Evolutionary conservation across 495 filamentous ascomycete species (phyloP), one percentile per base, ranked within the genome.

Genomic region (Ascobolus immersus): DNA sequence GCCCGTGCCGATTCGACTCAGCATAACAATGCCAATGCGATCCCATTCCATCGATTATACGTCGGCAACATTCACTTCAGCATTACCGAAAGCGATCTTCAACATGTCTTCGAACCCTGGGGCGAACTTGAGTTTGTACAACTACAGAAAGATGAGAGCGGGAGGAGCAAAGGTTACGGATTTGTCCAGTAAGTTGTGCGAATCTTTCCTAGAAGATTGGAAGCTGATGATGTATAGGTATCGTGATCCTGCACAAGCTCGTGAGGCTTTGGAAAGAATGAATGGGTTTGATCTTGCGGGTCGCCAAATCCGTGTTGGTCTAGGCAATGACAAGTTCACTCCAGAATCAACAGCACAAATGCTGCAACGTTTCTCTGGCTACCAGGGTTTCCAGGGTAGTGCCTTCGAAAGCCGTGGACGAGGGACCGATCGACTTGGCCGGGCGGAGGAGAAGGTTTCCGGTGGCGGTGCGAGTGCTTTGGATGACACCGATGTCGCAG

Each of bases 271-370:
- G 34, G 79, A 93, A 56, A 86, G 92, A 57, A 93, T 99, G 86
- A 99, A 99, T 58, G 81, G 82, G 32, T 99, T 92, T 59, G 89
- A 94, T 54, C 75, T 99, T 49, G 89, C 84, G 49, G 82, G 82
- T 57, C 81, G 89, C 47, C 79, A 78, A 35, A 94, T 99, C 50
- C 78, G 89, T 49, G 89, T 99, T 57, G 89, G 89, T 54, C 80
- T 99, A 62, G 89, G 89, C 57, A 99, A 91, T 61, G 89, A 99
- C 77, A 94, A 94, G 75, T 99, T 94, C 56, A 94, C 86, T 60
- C 76, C 81, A 42, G 86, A 93, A 59, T 84, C 81, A 54, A 92
- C 77, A 54, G 74, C 77, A 47, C 79, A 76, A 55, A 68, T 89
- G 41, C 56, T 86, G 37, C 81, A 81, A 61, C 77, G 81, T 49